Evolutionary conservation across 2,329 filamentous ascomycete species (phyloP), one percentile per base, ranked within the genome.

Genomic region (Diplodia mutila): DNA sequence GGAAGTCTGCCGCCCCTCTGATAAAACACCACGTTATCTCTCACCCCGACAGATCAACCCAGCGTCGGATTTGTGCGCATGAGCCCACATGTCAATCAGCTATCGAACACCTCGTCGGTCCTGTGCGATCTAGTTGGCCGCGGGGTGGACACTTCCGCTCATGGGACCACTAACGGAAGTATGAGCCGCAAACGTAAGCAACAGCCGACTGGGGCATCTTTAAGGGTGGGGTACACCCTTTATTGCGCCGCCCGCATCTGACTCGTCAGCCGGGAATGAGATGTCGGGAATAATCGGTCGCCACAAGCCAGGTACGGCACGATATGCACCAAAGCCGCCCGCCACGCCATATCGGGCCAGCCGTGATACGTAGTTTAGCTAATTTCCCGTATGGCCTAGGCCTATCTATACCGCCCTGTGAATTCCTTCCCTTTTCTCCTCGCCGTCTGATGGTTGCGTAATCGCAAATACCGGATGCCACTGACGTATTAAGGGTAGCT

Each of bases 181-280:
- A 32, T 8, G n/a, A 61, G 25, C 59, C 59, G 46, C 59, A 51
- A 37, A 46, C 42, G 46, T 63, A 37, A 63, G 29, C 42, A 63
- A 21, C 29, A 48, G 21, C 16, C 9, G 14, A 46, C 42, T 27
- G n/a, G 46, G 18, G 46, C 25, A 55, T 27, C 53, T 46, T 23
- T 42, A 25, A 63, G 46, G 59, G 59, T 63, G 59, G 59, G 59
- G 59, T 63, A 55, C 53, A 5, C 39, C 21, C 18, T 63, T 51
- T 29, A 42, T 48, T 48, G 42, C 59, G 32, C 37, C 42, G 46
- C 18, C 8, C 1, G 2, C n/a, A 21, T 63, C 59, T 63, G 59
- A 63, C 59, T 63, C 59, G 59, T n/a, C 21, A 4, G 4, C 46
- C 59, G 59, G 59, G 29, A 63, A 63, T 63, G 59, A 51, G 4